These are phyloP conservation scores for Alloteropsis semialata DNA, from an alignment of 176 grass and related monocot genomes.

Conservation along the genomic window DNA sequence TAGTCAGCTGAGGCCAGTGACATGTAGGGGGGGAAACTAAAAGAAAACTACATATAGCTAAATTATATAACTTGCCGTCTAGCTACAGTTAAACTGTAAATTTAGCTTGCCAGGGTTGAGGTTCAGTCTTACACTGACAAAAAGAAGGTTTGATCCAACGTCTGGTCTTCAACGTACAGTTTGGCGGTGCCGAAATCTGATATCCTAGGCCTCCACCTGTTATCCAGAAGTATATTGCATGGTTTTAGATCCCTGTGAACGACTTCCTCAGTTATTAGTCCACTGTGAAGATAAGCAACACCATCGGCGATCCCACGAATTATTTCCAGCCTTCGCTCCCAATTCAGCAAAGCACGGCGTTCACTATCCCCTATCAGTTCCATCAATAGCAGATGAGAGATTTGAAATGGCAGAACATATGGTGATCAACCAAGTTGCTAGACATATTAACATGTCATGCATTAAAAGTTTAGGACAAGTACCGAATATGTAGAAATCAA, in stretches of 20 bases:
- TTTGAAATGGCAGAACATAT: not conserved
- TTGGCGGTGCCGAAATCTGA: slow-evolving; percentile 14
- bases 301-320: not conserved
- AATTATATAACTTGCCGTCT: not conserved
- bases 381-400: not conserved
- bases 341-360: not conserved
- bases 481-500: not conserved
- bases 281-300: not conserved
- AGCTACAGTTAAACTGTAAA: too few species aligned
- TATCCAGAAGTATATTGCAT: not conserved
- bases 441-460: not conserved
- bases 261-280: not conserved
- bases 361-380: not conserved
- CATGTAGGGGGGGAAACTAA: not conserved
- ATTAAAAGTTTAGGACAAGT: not conserved
- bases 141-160: not conserved
- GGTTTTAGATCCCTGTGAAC: slow-evolving; percentile 28
- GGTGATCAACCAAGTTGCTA: too few species aligned
- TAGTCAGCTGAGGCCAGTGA: not conserved
- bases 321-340: not conserved
- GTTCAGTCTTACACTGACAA: not conserved
- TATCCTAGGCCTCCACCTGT: not conserved
- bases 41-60: not conserved
- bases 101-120: too few species aligned
- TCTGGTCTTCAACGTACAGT: not conserved